A percentile compares a stretch with the other conserved stretches of the same genome.
Evolutionary conservation across 164 flowering plant species (phyloP).

Genomic region (Platanus orientalis): DNA sequence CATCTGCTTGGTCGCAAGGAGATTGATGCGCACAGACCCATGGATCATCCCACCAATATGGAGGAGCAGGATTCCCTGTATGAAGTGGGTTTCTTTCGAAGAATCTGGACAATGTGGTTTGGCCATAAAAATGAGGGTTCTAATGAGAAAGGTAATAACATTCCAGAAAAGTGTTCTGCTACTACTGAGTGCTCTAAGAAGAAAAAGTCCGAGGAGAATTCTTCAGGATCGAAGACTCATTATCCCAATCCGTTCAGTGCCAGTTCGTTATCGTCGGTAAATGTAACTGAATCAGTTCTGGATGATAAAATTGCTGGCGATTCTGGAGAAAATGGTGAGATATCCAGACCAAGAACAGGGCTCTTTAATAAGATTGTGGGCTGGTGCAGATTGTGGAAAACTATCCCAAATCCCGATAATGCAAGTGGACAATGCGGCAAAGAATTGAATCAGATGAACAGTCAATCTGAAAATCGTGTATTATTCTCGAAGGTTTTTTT

Average conservation of each 20-base stretch:
- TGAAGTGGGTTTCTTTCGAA: slow-evolving; percentile 35
- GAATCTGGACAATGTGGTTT: slow-evolving; percentile 42
- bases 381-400: slow-evolving; percentile 33
- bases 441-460: slow-evolving; percentile 9
- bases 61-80: slow-evolving; percentile 19
- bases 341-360: slow-evolving; percentile 18
- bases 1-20: slow-evolving; percentile 7
- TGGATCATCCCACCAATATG: slow-evolving; percentile 4
- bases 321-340: slow-evolving; percentile 16
- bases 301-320: slow-evolving; percentile 8
- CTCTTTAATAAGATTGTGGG: slow-evolving; percentile 22
- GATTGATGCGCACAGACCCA: neutral
- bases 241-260: slow-evolving; percentile 13
- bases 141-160: slow-evolving; percentile 1
- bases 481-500: slow-evolving; percentile 38
- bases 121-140: slow-evolving; percentile 13
- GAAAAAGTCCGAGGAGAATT: slow-evolving; percentile 9
- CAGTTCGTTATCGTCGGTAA: slow-evolving; percentile 11
- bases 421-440: slow-evolving; percentile 13
- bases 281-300: slow-evolving; percentile 12
- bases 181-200: slow-evolving; percentile 11
- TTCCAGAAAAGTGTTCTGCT: slow-evolving; percentile 5
- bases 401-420: slow-evolving; percentile 14
- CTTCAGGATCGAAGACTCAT: slow-evolving; percentile 8
- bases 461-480: too few relatives aligned